These are phyloP conservation scores for Eugenia klotzschiana DNA, from an alignment of 441 rosid genomes.

Conservation along the genomic window DNA sequence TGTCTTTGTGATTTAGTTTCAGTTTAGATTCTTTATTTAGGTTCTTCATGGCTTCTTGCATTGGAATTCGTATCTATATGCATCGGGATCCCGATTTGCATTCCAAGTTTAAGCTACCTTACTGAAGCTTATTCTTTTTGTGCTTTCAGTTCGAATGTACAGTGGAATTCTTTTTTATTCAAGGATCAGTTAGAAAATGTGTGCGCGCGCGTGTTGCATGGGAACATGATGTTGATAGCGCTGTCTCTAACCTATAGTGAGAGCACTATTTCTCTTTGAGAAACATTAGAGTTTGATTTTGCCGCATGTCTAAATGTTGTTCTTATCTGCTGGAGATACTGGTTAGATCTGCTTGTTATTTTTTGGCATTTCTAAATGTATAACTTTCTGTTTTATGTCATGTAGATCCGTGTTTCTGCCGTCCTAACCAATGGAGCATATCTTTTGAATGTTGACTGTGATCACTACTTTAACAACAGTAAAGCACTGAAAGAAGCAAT, in stretches of 20 bases:
- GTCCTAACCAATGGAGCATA: conserved; percentile 95
- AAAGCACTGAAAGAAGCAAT: conserved; percentile 97
- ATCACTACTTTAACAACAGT: conserved; percentile 96
- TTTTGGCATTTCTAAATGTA: not conserved
- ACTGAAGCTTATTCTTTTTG: not conserved
- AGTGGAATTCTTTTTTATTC: not conserved
- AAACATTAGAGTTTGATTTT: not conserved
- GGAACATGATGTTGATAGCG: not conserved
- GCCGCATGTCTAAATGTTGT: not conserved
- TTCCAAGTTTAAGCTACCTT: not conserved
- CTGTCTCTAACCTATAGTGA: not conserved
- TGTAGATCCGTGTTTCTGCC: conserved; percentile 92
- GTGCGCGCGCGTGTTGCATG: no score
- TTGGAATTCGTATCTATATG: not conserved
- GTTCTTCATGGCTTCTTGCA: not conserved
- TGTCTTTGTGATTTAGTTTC: not conserved
- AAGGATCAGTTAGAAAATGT: not conserved
- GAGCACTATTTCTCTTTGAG: not conserved
- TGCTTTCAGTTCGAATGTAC: not conserved
- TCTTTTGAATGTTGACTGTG: conserved; percentile 94
- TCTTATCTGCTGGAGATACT: not conserved
- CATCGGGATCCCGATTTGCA: not conserved
- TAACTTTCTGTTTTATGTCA: not conserved
- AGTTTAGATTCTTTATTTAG: not conserved
- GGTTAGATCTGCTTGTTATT: not conserved